Evolutionary conservation across 352 stramenopile genomes (phyloP), one percentile per base, ranked within the genome.

Genomic region (Phytophthora sp.): DNA sequence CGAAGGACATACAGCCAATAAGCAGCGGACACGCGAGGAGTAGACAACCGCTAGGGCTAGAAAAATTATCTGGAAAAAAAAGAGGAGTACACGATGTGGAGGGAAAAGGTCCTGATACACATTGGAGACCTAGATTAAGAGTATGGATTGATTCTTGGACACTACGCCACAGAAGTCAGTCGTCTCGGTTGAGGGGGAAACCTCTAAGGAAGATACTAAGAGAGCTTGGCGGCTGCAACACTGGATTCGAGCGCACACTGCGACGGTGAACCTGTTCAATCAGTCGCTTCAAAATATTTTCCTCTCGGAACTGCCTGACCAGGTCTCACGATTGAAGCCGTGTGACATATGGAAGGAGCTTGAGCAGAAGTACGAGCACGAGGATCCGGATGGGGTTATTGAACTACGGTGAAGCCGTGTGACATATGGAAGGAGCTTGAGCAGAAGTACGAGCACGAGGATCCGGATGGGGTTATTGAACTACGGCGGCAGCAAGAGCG

Each of bases 21-120:
- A 21, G 29, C 4, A 49, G 8, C 29, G 41, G 41, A 18, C 41
- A 49, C 41, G 30, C 3, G 15, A 58, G 51, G 51, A 47, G 23
- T 58, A 16, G 18, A 13, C 51, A 47, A n/a, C 4, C 27, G 2
- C 35, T 58, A 5, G 33, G 33, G 11, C 51, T 58, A 24, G 51
- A n/a, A 66, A 45, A 54, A 4, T 36, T 49, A 18, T 12, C 29
- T 49, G n/a, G 41, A 13, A 21, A 12, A 30, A n/a, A n/a, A n/a
- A n/a, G n/a, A n/a, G 41, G 31, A 62, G 18, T 63, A 57, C 29
- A 60, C 54, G n/a, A 60, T 64, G 54, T 70, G 53, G 47, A 55
- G 33, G n/a, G 46, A 70, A 7, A 65, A 60, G 46, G n/a, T 70
- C 2, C 23, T 60, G 2, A 64, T 54, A 2, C 62, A 60, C 54